Conservation (phyloP, 768 basidiomycete genomes). For the Panaeolus papilionaceus region DNA sequence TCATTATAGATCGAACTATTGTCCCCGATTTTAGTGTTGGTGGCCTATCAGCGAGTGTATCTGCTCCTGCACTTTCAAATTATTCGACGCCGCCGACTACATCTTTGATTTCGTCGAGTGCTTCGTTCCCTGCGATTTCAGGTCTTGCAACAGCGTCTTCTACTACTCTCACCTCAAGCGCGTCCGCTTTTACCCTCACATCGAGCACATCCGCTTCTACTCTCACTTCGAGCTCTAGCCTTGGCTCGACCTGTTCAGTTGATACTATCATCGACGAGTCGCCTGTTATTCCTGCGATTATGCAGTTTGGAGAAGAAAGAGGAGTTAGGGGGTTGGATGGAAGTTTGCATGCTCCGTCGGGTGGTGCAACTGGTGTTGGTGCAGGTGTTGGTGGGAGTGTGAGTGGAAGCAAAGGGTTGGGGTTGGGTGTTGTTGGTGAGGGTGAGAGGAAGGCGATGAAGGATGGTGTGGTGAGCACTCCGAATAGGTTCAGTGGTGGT, state of each 20-base stretch:
- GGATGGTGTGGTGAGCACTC: background rate
- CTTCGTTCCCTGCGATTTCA: background rate
- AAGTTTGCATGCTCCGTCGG: background rate
- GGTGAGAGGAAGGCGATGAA: background rate
- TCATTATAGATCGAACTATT: background rate
- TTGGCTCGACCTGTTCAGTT: background rate
- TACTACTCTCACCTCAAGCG: background rate
- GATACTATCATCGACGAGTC: constrained; percentile 8
- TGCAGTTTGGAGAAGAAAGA: constrained; percentile 5
- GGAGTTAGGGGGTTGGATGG: background rate
- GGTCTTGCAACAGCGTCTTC: no score
- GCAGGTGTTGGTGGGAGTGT: background rate
- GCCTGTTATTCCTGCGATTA: constrained; percentile 6
- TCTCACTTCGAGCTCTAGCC: constrained; percentile 2
- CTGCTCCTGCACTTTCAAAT: background rate
- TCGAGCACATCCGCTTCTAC: background rate
- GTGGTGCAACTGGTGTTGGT: background rate
- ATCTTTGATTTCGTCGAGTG: background rate
- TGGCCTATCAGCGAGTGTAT: background rate
- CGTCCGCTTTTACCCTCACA: background rate
- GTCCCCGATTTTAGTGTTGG: background rate
- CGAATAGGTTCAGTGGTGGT: background rate
- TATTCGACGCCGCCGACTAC: background rate
- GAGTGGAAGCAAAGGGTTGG: background rate
- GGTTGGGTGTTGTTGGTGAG: constrained; percentile 11